Conservation (phyloP, 495 filamentous ascomycete species). For the Aspergillus nidulans region DNA sequence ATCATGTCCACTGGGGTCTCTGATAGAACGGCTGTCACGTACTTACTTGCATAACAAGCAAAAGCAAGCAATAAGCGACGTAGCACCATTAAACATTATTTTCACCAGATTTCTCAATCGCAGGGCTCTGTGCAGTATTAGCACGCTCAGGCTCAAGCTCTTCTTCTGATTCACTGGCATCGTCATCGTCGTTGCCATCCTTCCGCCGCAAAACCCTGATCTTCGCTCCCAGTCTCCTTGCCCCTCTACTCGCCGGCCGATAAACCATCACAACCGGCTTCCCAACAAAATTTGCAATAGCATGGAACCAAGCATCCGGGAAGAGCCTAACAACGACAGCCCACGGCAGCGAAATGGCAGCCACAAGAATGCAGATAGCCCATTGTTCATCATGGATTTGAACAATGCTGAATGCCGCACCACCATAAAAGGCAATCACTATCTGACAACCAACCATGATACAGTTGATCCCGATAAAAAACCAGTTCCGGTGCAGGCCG, state of each 20-base stretch:
- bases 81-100: too few relatives aligned
- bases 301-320: constrained; percentile 51
- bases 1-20: too few relatives aligned
- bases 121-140: background rate
- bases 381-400: constrained; percentile 63
- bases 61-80: too few relatives aligned
- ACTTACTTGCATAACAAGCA: too few relatives aligned
- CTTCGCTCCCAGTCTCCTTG: constrained; percentile 6
- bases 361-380: constrained; percentile 69
- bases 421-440: constrained; percentile 77
- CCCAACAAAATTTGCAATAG: constrained; percentile 21
- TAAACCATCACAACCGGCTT: constrained; percentile 19
- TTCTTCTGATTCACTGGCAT: too few relatives aligned
- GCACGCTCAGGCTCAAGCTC: background rate
- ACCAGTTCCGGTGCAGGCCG: constrained; percentile 69
- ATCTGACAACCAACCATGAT: constrained; percentile 78
- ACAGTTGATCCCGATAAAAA: constrained; percentile 74
- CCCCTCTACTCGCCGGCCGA: background rate
- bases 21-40: too few relatives aligned
- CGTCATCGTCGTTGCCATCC: background rate
- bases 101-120: background rate
- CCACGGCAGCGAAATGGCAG: constrained; percentile 67
- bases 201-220: constrained; percentile 14
- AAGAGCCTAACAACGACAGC: constrained; percentile 66
- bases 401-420: constrained; percentile 66